Conservation (phyloP, 176 grass and related monocot genomes). For the Cymbopogon citratus region DNA sequence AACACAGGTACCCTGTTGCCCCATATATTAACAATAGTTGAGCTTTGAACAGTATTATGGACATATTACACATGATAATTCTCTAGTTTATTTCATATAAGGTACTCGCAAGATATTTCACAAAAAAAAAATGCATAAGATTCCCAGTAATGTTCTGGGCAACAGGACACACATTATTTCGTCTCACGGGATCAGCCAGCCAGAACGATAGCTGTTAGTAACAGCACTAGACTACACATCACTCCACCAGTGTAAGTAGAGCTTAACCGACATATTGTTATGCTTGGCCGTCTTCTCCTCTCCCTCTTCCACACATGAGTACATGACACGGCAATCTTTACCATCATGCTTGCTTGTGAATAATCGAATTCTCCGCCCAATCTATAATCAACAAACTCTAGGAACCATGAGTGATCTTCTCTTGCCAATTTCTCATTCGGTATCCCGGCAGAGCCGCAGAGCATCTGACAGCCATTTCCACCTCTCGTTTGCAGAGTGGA, state of each 20-base stretch:
- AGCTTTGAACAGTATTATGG: neutral
- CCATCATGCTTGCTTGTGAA: conserved; percentile 23
- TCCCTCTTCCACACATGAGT: conserved; percentile 47
- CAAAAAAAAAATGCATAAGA: neutral
- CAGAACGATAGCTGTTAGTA: neutral
- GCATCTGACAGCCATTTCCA: conserved; percentile 24
- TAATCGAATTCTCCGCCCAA: conserved; percentile 27
- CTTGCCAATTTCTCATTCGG: conserved; percentile 31
- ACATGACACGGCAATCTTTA: conserved; percentile 35
- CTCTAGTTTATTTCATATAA: no score
- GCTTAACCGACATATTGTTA: conserved; percentile 26
- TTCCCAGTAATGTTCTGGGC: neutral
- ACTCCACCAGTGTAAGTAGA: neutral
- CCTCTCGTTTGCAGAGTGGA: conserved; percentile 18
- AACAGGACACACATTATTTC: neutral
- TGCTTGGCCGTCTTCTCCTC: conserved; percentile 35
- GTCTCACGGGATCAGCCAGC: neutral
- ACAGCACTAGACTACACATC: neutral
- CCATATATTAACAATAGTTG: neutral
- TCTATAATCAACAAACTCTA: conserved; percentile 33
- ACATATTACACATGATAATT: neutral
- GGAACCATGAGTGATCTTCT: conserved; percentile 29
- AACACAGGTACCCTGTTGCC: neutral
- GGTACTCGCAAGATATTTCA: no score
- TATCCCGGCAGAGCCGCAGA: neutral